Conservation (phyloP, 805 yeast species). For the Suhomyces faveliae region DNA sequence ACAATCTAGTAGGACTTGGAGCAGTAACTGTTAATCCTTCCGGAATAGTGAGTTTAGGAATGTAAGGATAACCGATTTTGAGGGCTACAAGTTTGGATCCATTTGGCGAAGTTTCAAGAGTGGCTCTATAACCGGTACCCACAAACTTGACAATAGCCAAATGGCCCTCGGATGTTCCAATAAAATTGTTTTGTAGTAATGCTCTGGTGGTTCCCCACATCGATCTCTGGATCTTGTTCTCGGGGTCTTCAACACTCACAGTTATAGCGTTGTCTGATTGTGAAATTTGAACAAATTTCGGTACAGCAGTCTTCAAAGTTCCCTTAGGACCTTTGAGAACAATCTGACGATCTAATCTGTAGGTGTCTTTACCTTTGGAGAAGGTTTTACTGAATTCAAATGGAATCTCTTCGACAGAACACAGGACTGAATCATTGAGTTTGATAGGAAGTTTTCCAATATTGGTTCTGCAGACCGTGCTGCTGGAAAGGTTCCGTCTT, state of each 20-base stretch:
- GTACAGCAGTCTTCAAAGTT: slow-evolving; percentile 56
- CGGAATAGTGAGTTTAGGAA: slow-evolving; percentile 76
- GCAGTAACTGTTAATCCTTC: slow-evolving; percentile 67
- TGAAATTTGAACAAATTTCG: slow-evolving; percentile 61
- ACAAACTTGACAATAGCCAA: slow-evolving; percentile 81
- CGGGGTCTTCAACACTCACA: slow-evolving; percentile 58
- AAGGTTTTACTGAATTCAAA: slow-evolving; percentile 55
- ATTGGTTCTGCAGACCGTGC: slow-evolving; percentile 45
- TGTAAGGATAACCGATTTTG: slow-evolving; percentile 85
- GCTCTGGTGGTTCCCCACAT: slow-evolving; percentile 96
- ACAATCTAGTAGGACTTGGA: slow-evolving; percentile 82
- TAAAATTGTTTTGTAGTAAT: slow-evolving; percentile 68
- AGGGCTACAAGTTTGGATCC: slow-evolving; percentile 62
- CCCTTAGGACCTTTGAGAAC: slow-evolving; percentile 81
- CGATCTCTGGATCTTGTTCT: slow-evolving; percentile 66
- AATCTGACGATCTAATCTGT: slow-evolving; percentile 57
- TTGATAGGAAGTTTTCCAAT: slow-evolving; percentile 80
- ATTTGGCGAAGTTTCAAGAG: slow-evolving; percentile 53
- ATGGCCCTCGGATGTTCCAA: slow-evolving; percentile 94
- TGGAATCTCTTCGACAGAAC: slow-evolving; percentile 47
- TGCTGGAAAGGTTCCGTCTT: slow-evolving; percentile 14
- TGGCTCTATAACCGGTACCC: slow-evolving; percentile 96
- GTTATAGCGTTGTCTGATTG: slow-evolving; percentile 35
- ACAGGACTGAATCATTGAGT: slow-evolving; percentile 58
- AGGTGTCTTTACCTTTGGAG: slow-evolving; percentile 62